Percentiles rank a stretch among this genome's conserved stretches.
Conservation (phyloP, 176 grass and related monocot species). For the Saccharum officinarum region DNA sequence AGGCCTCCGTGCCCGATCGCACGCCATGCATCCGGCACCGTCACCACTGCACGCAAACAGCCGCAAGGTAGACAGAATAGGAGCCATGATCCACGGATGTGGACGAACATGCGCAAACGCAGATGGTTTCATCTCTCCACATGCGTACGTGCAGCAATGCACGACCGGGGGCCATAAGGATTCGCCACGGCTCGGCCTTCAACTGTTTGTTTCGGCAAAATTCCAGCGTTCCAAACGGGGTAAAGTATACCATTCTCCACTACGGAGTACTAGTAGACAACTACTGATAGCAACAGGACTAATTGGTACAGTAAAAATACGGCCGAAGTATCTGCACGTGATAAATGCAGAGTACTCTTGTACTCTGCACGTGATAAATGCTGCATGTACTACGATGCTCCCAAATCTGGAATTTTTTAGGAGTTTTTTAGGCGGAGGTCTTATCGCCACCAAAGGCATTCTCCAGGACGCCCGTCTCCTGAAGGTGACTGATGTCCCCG, state of each 20-base stretch:
- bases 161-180: neutral
- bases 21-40: neutral
- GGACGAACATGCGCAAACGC: neutral
- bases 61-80: neutral
- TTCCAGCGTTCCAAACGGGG: neutral
- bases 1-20: neutral
- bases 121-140: neutral
- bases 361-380: neutral
- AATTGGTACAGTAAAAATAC: neutral
- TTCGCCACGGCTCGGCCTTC: neutral
- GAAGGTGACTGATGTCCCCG: constrained; percentile 68
- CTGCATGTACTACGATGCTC: neutral
- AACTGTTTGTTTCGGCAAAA: neutral
- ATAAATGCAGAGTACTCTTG: neutral
- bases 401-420: neutral
- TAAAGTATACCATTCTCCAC: neutral
- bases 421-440: constrained; percentile 34
- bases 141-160: neutral
- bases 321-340: neutral
- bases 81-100: neutral
- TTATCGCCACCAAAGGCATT: constrained; percentile 76
- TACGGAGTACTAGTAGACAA: neutral
- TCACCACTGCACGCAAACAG: neutral
- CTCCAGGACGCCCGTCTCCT: constrained; percentile 49
- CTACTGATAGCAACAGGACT: neutral